phyloP scores from a whole-genome alignment of 345 rosid genomes.

The Raphanus raphanistrum region DNA sequence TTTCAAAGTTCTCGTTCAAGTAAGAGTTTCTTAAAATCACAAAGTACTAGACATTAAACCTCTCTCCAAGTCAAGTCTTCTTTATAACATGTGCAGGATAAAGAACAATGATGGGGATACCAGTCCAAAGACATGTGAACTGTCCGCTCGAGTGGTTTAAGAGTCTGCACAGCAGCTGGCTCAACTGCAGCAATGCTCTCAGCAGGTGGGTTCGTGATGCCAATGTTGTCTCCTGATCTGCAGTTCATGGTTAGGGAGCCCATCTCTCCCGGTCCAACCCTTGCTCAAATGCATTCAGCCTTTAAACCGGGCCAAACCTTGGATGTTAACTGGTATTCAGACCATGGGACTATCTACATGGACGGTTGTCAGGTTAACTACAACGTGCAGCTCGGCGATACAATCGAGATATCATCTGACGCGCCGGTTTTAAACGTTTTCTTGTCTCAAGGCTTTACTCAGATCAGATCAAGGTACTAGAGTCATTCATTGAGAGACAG shows the following conservation, averaged over 20 bases:
- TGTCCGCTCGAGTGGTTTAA: conserved; percentile 86
- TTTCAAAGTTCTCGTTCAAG: conserved; percentile 87
- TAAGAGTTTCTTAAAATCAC: conserved; percentile 27
- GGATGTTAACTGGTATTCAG: conserved; percentile 63
- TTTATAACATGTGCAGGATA: conserved; percentile 46
- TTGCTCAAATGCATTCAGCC: conserved; percentile 62
- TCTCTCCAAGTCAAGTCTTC: neutral
- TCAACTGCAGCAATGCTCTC: conserved; percentile 93
- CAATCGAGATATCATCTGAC: conserved; percentile 56
- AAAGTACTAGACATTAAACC: neutral
- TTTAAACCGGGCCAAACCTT: conserved; percentile 52
- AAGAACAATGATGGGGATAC: conserved; percentile 45
- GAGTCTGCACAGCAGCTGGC: conserved; percentile 87
- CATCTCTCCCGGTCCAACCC: conserved; percentile 50
- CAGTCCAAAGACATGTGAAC: conserved; percentile 49
- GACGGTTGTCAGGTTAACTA: conserved; percentile 72
- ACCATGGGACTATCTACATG: conserved; percentile 63
- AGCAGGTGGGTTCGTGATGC: conserved; percentile 83
- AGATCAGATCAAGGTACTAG: conserved; percentile 34
- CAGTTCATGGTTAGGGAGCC: conserved; percentile 96
- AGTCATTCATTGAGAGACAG: conserved; percentile 11
- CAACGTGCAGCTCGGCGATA: conserved; percentile 57
- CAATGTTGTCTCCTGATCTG: conserved; percentile 62
- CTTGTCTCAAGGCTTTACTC: conserved; percentile 43
- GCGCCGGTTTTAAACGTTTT: conserved; percentile 71